Conservation (phyloP, 768 basidiomycete genomes). For the Lactarius hatsudake region DNA sequence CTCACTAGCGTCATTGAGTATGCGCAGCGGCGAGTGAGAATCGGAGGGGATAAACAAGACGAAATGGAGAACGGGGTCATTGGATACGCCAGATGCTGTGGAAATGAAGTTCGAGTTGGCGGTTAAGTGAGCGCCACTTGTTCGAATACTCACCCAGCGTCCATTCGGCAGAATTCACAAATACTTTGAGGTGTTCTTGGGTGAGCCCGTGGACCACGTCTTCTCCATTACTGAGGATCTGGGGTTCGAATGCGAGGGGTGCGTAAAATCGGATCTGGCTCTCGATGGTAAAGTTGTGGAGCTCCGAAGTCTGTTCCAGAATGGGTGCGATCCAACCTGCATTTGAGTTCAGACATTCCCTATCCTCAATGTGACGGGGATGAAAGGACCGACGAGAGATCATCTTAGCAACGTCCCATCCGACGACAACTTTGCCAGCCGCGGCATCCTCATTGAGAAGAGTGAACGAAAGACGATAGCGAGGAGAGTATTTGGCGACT, state of each 20-base stretch:
- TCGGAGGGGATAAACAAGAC: slow-evolving; percentile 81
- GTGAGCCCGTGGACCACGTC: slow-evolving; percentile 54
- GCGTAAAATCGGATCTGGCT: slow-evolving; percentile 93
- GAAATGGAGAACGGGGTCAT: slow-evolving; percentile 93
- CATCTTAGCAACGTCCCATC: slow-evolving; percentile 73
- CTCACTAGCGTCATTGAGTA: slow-evolving; percentile 55
- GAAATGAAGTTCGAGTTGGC: slow-evolving; percentile 14
- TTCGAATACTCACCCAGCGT: slow-evolving; percentile 61
- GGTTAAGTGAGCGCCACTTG: not conserved
- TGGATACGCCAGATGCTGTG: slow-evolving; percentile 86
- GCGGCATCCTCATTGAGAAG: slow-evolving; percentile 88
- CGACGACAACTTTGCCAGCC: slow-evolving; percentile 51
- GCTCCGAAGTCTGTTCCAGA: slow-evolving; percentile 50
- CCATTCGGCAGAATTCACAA: slow-evolving; percentile 97
- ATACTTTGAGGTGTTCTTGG: slow-evolving; percentile 84
- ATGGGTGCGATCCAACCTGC: slow-evolving; percentile 72
- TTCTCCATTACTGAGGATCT: slow-evolving; percentile 34
- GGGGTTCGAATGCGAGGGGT: slow-evolving; percentile 78
- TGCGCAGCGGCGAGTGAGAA: slow-evolving; percentile 63
- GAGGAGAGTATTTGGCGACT: slow-evolving; percentile 72
- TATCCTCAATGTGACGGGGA: not conserved
- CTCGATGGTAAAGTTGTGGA: slow-evolving; percentile 93
- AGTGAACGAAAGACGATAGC: slow-evolving; percentile 87
- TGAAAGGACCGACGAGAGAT: slow-evolving; percentile 53
- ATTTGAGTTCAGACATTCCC: slow-evolving; percentile 15